phyloP scores from a whole-genome alignment of 2,329 filamentous ascomycete genomes.

The Aspergillus costaricaensis region DNA sequence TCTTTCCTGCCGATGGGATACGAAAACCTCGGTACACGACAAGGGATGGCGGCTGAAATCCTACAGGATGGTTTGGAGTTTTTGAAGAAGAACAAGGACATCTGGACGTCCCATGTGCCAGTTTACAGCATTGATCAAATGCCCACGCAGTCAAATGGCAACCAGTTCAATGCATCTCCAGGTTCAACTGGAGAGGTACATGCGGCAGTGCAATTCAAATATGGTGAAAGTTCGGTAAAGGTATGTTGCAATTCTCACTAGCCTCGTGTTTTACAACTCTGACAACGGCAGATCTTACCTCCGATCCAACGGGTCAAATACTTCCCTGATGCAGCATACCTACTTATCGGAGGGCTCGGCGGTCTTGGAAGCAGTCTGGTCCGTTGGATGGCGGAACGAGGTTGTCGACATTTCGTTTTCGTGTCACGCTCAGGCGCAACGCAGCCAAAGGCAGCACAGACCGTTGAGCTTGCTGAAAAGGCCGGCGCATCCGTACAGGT shows the following conservation, averaged over 20 bases:
- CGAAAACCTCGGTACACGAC: neutral
- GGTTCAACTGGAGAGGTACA: neutral
- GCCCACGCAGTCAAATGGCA: neutral
- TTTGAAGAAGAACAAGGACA: neutral
- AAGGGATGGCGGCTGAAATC: neutral
- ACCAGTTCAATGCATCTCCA: neutral
- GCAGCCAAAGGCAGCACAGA: neutral
- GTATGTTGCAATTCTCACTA: neutral
- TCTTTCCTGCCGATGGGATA: neutral
- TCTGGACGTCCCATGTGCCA: neutral
- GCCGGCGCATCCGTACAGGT: neutral
- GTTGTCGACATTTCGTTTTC: neutral
- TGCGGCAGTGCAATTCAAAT: neutral
- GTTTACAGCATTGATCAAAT: neutral
- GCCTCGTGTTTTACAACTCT: neutral
- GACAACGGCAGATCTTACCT: neutral
- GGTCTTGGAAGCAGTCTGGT: neutral
- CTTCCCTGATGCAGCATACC: neutral
- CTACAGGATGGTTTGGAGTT: neutral
- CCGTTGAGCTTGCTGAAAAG: neutral
- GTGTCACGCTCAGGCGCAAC: neutral
- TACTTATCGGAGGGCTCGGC: neutral
- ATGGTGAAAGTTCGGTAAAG: neutral
- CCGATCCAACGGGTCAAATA: neutral
- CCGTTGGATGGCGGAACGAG: neutral